A percentile compares a stretch with the other conserved stretches of the same genome.
Evolutionary conservation across 1,284 basidiomycete species (phyloP).

Genomic region (Golubevia pallescens): DNA sequence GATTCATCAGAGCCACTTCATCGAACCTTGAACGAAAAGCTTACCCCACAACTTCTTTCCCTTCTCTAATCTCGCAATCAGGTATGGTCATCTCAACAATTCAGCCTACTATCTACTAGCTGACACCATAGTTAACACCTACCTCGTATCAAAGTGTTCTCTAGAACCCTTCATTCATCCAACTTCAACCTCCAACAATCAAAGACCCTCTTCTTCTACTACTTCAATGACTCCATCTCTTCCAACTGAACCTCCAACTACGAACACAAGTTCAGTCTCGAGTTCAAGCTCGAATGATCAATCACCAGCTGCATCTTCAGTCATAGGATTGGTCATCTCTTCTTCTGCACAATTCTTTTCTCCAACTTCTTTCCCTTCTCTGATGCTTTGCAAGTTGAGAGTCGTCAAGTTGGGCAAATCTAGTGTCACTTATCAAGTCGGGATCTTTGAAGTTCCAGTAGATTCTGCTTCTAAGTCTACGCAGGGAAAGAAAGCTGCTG

Average conservation of each 20-base stretch:
- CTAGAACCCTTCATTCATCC: slow-evolving; percentile 24
- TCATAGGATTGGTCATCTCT: slow-evolving; percentile 34
- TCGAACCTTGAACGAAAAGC: not conserved
- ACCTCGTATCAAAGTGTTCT: slow-evolving; percentile 25
- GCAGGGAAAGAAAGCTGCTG: slow-evolving; percentile 12
- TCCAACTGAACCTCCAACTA: not conserved
- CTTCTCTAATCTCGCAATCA: not conserved
- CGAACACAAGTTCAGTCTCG: too few species aligned
- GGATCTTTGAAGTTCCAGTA: slow-evolving; percentile 15
- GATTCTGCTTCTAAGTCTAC: not conserved
- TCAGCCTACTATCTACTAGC: slow-evolving; percentile 32
- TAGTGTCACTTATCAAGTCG: slow-evolving; percentile 32
- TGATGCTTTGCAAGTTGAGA: slow-evolving; percentile 19
- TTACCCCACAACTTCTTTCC: not conserved
- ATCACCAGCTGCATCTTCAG: not conserved
- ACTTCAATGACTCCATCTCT: not conserved
- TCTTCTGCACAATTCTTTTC: slow-evolving; percentile 32
- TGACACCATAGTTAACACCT: slow-evolving; percentile 35
- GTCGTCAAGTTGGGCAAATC: slow-evolving; percentile 26
- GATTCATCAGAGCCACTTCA: not conserved
- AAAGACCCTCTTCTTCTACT: too few species aligned
- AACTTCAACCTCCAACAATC: not conserved
- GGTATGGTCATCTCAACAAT: slow-evolving; percentile 45
- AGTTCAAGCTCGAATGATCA: too few species aligned
- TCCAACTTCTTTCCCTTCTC: slow-evolving; percentile 28